Conservation (phyloP, 2,329 filamentous ascomycete species). For the Aspergillus candidus region DNA sequence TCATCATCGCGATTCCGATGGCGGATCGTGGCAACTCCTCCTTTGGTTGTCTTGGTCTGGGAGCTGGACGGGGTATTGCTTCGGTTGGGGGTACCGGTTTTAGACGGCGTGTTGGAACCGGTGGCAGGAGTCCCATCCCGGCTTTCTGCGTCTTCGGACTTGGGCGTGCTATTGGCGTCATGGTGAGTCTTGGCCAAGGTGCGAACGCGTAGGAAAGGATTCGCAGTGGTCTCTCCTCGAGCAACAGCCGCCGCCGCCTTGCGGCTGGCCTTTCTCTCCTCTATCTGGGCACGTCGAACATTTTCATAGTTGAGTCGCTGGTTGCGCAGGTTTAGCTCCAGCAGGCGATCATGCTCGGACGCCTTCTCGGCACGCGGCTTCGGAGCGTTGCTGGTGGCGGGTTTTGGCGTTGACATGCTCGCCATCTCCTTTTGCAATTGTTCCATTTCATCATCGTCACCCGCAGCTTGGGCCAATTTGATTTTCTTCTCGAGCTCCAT, state of each 20-base stretch:
- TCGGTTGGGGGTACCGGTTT: slow-evolving; percentile 47
- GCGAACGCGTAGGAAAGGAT: slow-evolving; percentile 55
- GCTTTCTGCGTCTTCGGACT: slow-evolving; percentile 33
- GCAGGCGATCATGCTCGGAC: slow-evolving; percentile 73
- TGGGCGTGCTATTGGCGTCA: slow-evolving; percentile 48
- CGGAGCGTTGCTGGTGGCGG: slow-evolving; percentile 62
- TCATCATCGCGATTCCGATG: slow-evolving; percentile 83
- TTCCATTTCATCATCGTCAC: slow-evolving; percentile 54
- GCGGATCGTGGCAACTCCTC: slow-evolving; percentile 60
- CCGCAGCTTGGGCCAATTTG: slow-evolving; percentile 58
- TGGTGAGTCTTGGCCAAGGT: slow-evolving; percentile 64
- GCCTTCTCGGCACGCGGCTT: slow-evolving; percentile 51
- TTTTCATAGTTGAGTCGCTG: slow-evolving; percentile 78
- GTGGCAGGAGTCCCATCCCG: slow-evolving; percentile 46
- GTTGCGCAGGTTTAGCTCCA: slow-evolving; percentile 77
- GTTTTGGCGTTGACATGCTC: slow-evolving; percentile 50
- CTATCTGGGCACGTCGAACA: slow-evolving; percentile 83
- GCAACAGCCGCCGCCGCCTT: slow-evolving; percentile 57
- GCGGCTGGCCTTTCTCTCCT: slow-evolving; percentile 62
- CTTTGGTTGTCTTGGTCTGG: slow-evolving; percentile 33
- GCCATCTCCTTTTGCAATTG: slow-evolving; percentile 46
- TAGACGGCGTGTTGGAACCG: slow-evolving; percentile 48
- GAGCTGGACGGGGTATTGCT: slow-evolving; percentile 30
- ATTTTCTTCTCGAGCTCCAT: slow-evolving; percentile 60
- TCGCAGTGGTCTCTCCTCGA: slow-evolving; percentile 55